phyloP scores from a whole-genome alignment of 495 filamentous ascomycete genomes.

The Tuber umbilicatum region DNA sequence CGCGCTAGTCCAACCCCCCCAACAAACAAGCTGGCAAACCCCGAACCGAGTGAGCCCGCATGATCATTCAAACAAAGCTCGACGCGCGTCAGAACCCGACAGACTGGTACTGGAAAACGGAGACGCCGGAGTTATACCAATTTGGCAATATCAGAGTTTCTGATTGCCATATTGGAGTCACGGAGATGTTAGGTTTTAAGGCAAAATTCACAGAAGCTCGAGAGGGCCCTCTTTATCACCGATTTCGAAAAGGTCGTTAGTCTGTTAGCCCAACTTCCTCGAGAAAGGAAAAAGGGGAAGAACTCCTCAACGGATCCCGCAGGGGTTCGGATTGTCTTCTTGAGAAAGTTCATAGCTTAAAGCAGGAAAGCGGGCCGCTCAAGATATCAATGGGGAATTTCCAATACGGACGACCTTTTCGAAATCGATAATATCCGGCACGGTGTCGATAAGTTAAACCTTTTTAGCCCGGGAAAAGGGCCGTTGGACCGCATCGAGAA shows the following conservation, averaged over 20 bases:
- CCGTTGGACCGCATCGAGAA: neutral
- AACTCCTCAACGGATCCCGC: too few species aligned
- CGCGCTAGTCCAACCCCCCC: neutral
- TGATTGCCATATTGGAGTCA: neutral
- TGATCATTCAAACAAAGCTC: neutral
- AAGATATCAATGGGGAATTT: too few species aligned
- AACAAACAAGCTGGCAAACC: neutral
- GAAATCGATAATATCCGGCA: neutral
- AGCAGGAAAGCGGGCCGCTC: too few species aligned
- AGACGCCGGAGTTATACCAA: neutral
- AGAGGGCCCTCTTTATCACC: neutral
- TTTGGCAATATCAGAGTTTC: neutral
- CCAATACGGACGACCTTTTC: too few species aligned
- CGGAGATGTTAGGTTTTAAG: neutral
- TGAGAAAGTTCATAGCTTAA: too few species aligned
- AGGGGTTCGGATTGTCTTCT: too few species aligned
- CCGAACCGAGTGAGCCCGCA: neutral
- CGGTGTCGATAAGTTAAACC: neutral
- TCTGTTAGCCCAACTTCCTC: too few species aligned
- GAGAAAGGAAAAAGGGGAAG: too few species aligned
- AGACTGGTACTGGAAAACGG: neutral
- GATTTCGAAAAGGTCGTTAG: too few species aligned
- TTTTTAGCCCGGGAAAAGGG: neutral
- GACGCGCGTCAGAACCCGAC: neutral
- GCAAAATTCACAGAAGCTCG: neutral